Evolutionary conservation across 331 rosid species (phyloP), one percentile per base, ranked within the genome.

Genomic region (Acacia concinna): DNA sequence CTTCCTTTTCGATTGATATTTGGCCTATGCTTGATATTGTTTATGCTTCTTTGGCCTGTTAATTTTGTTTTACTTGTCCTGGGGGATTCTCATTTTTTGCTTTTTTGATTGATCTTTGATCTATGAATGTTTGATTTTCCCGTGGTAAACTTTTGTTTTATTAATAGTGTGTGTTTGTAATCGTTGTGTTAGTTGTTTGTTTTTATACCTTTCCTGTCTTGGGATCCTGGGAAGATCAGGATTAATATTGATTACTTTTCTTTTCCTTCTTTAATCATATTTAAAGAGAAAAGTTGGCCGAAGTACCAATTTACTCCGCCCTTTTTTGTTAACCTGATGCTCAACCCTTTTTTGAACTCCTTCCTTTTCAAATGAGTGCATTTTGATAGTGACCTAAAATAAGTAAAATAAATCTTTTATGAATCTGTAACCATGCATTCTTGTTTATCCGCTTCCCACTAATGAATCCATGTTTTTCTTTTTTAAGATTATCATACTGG

Each of bases 11-110:
- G 28, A 71, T 65, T 68, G 54, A 34, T 79, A 32, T 49, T 57
- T 71, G 5, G 9, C 25, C 6, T n/a, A 18, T 34, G 31, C 30
- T 72, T 75, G 51, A 84, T 82, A 79, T 80, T 85, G 80, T 80
- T 75, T 28, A 27, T 63, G 81, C 35, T 8, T 27, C 38, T 38
- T 1, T 64, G n/a, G 1, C 4, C 15, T 6, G 46, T 9, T 23
- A 4, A 65, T 17, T 47, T 2, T 65, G 44, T 20, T 34, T 20
- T 65, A 32, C 69, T 18, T 64, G 44, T 32, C 6, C 47, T 9
- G 28, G 44, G 21, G 9, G 43, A 17, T 71, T 49, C 51, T 4
- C 2, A 1, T 4, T 12, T 46, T 30, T 47, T 18, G 17, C 23
- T 31, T 17, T 64, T 62, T 84, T 18, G 13, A 18, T 11, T 18